Conservation (phyloP, 306 rosid species). For the Ormosia emarginata region DNA sequence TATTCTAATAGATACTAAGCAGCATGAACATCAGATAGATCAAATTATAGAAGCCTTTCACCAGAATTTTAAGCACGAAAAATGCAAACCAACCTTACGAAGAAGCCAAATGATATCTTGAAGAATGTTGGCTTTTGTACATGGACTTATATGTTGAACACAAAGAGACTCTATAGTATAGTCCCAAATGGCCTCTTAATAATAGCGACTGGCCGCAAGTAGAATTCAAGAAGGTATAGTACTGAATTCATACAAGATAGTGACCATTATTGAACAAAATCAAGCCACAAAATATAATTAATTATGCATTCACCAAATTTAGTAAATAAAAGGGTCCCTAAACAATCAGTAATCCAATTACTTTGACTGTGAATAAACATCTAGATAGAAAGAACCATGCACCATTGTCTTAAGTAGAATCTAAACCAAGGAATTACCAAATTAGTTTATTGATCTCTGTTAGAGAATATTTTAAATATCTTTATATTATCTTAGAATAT, state of each 20-base stretch:
- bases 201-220: background rate
- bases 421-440: background rate
- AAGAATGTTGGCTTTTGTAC: background rate
- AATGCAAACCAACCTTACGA: background rate
- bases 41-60: background rate
- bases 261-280: background rate
- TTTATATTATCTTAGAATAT: too few species aligned
- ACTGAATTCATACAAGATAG: background rate
- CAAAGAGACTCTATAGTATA: background rate
- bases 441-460: background rate
- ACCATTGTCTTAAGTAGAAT: background rate
- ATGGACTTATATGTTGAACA: background rate
- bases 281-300: background rate
- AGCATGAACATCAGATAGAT: conserved; percentile 9
- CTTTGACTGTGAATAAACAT: background rate
- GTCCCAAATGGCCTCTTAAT: background rate
- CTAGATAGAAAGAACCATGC: background rate
- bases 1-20: background rate
- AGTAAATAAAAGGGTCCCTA: background rate
- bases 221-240: background rate
- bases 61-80: background rate
- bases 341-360: background rate
- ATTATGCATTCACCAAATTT: background rate
- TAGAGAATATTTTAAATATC: too few species aligned
- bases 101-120: conserved; percentile 2